These are phyloP conservation scores for Fragosphaeria purpurea DNA, from an alignment of 2,329 filamentous ascomycete species.

Conservation along the genomic window DNA sequence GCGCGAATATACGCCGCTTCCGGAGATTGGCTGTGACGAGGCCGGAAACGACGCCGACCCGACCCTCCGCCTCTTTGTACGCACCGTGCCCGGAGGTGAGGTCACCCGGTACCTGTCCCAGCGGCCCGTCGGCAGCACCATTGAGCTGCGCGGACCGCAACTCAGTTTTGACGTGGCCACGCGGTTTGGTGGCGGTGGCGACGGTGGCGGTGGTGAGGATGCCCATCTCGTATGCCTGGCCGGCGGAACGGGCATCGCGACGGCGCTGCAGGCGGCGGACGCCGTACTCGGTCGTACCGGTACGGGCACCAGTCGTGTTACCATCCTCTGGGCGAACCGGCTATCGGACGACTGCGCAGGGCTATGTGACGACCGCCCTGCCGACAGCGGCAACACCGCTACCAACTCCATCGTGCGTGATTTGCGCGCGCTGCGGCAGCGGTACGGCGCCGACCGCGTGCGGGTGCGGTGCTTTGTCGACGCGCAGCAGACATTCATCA, in stretches of 20 bases:
- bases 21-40: slow-evolving; percentile 28
- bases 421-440: slow-evolving; percentile 55
- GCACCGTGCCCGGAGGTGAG: slow-evolving; percentile 70
- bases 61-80: slow-evolving; percentile 61
- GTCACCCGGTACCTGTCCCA: slow-evolving; percentile 72
- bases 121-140: slow-evolving; percentile 48
- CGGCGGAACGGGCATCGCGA: slow-evolving; percentile 85
- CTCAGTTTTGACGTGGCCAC: slow-evolving; percentile 48
- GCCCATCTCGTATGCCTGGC: slow-evolving; percentile 59
- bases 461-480: slow-evolving; percentile 71
- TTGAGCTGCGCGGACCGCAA: slow-evolving; percentile 73
- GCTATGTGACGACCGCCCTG: background rate
- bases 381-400: slow-evolving; percentile 17
- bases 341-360: slow-evolving; percentile 54
- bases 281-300: slow-evolving; percentile 36
- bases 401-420: slow-evolving; percentile 44
- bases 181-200: slow-evolving; percentile 20
- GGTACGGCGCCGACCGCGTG: slow-evolving; percentile 42
- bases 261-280: slow-evolving; percentile 71
- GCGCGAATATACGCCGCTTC: slow-evolving; percentile 82
- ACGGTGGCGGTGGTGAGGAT: slow-evolving; percentile 31
- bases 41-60: slow-evolving; percentile 19
- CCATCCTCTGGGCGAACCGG: slow-evolving; percentile 76
- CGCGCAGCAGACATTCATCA: slow-evolving; percentile 61
- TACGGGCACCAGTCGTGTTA: slow-evolving; percentile 37